Evolutionary conservation across 441 rosid genomes (phyloP), one percentile per base, ranked within the genome.

Genomic region (Viola pubescens): DNA sequence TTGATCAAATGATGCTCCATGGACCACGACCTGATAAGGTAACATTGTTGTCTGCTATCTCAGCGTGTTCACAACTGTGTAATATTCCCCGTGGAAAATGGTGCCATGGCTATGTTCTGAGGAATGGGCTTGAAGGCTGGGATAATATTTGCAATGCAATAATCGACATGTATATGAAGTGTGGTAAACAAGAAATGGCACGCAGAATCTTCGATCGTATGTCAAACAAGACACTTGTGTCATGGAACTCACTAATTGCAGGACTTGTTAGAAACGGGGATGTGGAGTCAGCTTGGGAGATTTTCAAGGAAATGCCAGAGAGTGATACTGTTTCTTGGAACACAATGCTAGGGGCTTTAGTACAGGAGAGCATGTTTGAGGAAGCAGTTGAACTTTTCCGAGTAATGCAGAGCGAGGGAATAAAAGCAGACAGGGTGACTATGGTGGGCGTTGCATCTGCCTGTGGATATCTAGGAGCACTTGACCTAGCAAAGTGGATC

Each of bases 261-360:
- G 91, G 91, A 40, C 76, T 73, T 49, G 48, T 80, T 58, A 82
- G 66, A 48, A 78, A 81, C 14, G 79, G 77, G 13, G 83, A 85
- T 48, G 66, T 76, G 58, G 73, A 74, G 60, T 72, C 82, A 59
- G 90, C 94, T 1, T 73, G 79, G 61, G 78, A 79, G 66, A 26
- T 79, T 82, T 88, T 88, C 55, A 82, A 69, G 10, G 42, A 58
- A 76, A 84, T 88, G 94, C 44, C 66, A 50, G 72, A 63, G 4
- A 81, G 79, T 71, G 91, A 88, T 64, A 58, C 71, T 14, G 90
- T 88, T 11, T 81, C 94, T 58, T 86, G 96, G 94, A 88, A 88
- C 70, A 78, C 89, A 47, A 82, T 88, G 67, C 82, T 88, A 62
- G 83, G 84, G 62, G 96, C 85, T 62, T 84, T 86, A 66, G 86